Base-by-base conservation (phyloP, 2,329 filamentous ascomycete genomes). In the Neofusicoccum kwambonambiense region DNA sequence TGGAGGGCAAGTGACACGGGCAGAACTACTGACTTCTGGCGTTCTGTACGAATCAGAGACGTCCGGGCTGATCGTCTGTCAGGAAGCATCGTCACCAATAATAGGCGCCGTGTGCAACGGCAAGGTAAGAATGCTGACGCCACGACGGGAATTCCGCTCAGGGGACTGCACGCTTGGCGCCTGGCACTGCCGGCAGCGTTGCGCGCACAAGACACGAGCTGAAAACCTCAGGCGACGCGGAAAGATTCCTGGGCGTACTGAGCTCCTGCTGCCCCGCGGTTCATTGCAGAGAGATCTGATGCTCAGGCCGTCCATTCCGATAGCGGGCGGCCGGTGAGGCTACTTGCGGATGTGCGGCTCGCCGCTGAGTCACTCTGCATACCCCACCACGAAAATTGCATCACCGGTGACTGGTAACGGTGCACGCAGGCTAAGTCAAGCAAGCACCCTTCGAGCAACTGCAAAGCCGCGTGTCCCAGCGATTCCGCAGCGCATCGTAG, bases 141-240 rank as follows among this genome's bases (percentile, higher is more conserved):
- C 61, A 64, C 31, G 42, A 54, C 61, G 61, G 50, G 61, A 54
- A 54, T 41, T 27, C 61, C 61, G 61, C 45, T 54, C 50, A 47
- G 61, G 61, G 61, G 51, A 64, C 37, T 22, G 34, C 31, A 17
- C 7, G 19, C 61, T 64, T 64, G 61, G 61, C 61, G 34, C 31
- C 41, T 60, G 41, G 1, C 56, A 60, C 17, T 37, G 31, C 42
- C 42, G n/a, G 12, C 56, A 22, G n/a, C 42, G 34, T 8, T 44
- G 56, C 39, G 56, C 42, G 31, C 56, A 47, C 42, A 45, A 60
- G 56, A 47, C 56, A 47, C 42, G 9, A 60, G 56, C 54, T 58
- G 54, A 58, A 34, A 19, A 5, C n/a, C 41, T 60, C 56, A 22
- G 56, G 12, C 42, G 42, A 45, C 17, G n/a, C 34, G 31, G 31